Evolutionary conservation across 495 filamentous ascomycete genomes (phyloP).

Genomic region (Antarctomyces pellizariae): DNA sequence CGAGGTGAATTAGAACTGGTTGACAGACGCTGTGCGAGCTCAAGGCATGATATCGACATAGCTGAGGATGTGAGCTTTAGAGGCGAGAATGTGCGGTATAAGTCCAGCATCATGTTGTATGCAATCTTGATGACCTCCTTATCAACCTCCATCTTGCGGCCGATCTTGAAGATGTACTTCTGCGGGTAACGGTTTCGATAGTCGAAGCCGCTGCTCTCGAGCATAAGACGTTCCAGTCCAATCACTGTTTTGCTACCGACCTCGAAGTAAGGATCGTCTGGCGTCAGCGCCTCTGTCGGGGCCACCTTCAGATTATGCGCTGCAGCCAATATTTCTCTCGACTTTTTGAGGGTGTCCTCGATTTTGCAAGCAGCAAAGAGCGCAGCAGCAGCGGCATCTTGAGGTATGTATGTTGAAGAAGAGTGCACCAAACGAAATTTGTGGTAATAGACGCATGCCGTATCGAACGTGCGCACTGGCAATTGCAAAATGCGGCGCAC

Average conservation of each 20-base stretch:
- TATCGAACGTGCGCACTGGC: conserved; percentile 69
- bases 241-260: conserved; percentile 50
- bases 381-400: conserved; percentile 65
- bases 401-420: conserved; percentile 41
- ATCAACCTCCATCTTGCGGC: conserved; percentile 23
- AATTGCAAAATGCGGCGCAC: conserved; percentile 47
- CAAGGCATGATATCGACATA: conserved; percentile 60
- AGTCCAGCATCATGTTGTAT: conserved; percentile 63
- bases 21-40: conserved; percentile 48
- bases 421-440: conserved; percentile 63
- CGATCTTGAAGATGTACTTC: conserved; percentile 55
- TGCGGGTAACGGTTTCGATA: conserved; percentile 82
- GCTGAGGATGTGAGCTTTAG: conserved; percentile 64
- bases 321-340: conserved; percentile 73
- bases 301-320: conserved; percentile 61
- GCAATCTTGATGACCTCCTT: conserved; percentile 33
- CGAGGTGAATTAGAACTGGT: too few relatives aligned
- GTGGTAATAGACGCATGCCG: conserved; percentile 69
- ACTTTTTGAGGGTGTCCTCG: conserved; percentile 95
- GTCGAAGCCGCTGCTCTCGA: conserved; percentile 85
- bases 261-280: conserved; percentile 71
- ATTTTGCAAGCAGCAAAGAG: conserved; percentile 90
- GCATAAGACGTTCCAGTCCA: conserved; percentile 73
- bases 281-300: conserved; percentile 46
- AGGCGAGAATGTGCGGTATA: conserved; percentile 81